Evolutionary conservation across 192 early-diverging fungal genomes (phyloP), one percentile per base, ranked within the genome.

Genomic region (Coemansia sp.): DNA sequence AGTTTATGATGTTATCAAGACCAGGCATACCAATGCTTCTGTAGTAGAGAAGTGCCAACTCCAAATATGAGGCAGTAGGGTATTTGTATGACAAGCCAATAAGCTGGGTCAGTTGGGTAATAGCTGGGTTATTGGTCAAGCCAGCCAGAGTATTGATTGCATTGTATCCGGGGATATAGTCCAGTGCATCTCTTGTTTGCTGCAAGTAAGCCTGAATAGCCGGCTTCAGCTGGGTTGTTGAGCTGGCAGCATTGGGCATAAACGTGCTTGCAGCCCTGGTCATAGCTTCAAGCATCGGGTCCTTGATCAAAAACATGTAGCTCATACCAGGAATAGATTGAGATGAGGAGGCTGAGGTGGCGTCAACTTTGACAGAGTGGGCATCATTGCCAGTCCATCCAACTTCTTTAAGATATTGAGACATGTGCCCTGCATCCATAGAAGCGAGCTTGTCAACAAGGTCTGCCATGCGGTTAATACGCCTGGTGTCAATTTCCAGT

Each of bases 1-100:
- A 65, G 23, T 53, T 55, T 25, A 62, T 70, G 12, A 82, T 5
- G 11, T 6, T 29, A 4, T 62, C 42, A 2, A 82, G 51, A 1
- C 74, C 79, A 7, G 70, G 71, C 70, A 82, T 73, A 9, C 79
- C 79, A 21, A 76, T 69, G 12, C 58, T 50, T 62, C 68, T 67
- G 50, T 76, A 82, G 62, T 82, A 76, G 36, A 67, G 48, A 17
- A 73, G 17, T 0, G 27, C 64, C 14, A 81, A 44, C 45, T 73
- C 55, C 63, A 68, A 66, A 31, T 72, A 73, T 10, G 78, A 67
- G 34, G 70, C 70, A 34, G 60, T 64, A 0, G 78, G 78, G 23
- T 76, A 69, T 19, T 61, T 69, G 62, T 75, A 73, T 7, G 68
- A 62, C n/a, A 81, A 60, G 0, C 67, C 19, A 1, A 80, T 67